phyloP scores from a whole-genome alignment of 345 rosid genomes.

The Populus simonii region DNA sequence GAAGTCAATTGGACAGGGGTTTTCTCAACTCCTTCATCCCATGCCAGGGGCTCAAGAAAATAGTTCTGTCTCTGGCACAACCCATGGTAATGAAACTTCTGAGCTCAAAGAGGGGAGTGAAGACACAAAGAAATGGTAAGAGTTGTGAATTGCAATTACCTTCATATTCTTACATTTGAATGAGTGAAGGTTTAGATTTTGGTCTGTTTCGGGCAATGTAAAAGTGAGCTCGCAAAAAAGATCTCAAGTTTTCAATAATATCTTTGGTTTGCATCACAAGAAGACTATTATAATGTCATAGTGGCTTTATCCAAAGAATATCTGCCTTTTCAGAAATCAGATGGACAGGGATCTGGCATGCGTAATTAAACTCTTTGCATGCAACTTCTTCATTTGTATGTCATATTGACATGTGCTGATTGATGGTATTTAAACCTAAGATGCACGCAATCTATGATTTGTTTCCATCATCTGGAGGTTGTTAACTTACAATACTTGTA shows the following conservation, averaged over 20 bases:
- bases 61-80: slow-evolving; percentile 25
- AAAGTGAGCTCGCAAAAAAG: not conserved
- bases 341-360: not conserved
- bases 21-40: slow-evolving; percentile 58
- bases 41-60: slow-evolving; percentile 48
- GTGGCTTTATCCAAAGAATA: not conserved
- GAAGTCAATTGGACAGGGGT: slow-evolving; percentile 80
- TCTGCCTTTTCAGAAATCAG: not conserved
- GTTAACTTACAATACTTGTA: not conserved
- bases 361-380: not conserved
- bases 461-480: not conserved
- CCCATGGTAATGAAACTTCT: slow-evolving; percentile 32
- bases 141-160: not conserved
- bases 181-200: not conserved
- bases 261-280: not conserved
- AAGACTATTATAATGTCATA: no score
- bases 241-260: not conserved
- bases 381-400: no score
- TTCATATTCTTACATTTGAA: not conserved
- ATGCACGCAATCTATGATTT: not conserved
- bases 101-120: slow-evolving; percentile 29
- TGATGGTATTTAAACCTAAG: not conserved
- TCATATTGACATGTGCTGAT: not conserved
- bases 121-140: slow-evolving; percentile 47
- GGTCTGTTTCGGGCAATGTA: not conserved